These are phyloP conservation scores for Parietaria judaica DNA, from an alignment of 306 rosid genomes.

Conservation along the genomic window DNA sequence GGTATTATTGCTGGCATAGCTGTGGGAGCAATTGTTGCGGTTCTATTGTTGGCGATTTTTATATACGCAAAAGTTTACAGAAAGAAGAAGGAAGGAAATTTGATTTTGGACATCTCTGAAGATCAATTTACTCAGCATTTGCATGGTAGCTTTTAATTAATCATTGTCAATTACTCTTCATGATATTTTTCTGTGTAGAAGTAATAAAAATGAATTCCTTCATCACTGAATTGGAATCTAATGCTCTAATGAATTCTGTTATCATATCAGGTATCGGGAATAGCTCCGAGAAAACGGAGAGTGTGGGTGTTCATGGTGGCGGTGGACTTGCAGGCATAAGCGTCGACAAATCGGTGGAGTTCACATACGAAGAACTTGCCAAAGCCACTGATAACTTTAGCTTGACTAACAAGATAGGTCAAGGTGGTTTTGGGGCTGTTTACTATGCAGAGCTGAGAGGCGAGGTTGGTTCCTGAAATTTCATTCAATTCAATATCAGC, in stretches of 20 bases:
- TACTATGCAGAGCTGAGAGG: slow-evolving; percentile 86
- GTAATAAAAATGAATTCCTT: not conserved
- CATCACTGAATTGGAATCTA: not conserved
- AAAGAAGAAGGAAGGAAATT: slow-evolving; percentile 34
- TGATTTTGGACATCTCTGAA: slow-evolving; percentile 27
- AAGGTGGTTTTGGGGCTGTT: slow-evolving; percentile 88
- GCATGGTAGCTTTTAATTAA: slow-evolving; percentile 26
- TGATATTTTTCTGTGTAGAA: not conserved
- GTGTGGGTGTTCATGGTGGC: slow-evolving; percentile 24
- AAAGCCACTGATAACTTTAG: slow-evolving; percentile 68
- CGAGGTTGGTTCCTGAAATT: slow-evolving; percentile 45
- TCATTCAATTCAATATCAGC: slow-evolving; percentile 8
- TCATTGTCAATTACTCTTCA: slow-evolving; percentile 11
- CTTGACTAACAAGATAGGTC: slow-evolving; percentile 66
- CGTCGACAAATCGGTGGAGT: slow-evolving; percentile 61
- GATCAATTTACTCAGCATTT: slow-evolving; percentile 38
- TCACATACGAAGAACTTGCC: slow-evolving; percentile 71
- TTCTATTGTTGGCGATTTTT: slow-evolving; percentile 45
- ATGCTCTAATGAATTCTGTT: slow-evolving; percentile 2
- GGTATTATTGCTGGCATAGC: slow-evolving; percentile 68
- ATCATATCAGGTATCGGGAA: slow-evolving; percentile 30
- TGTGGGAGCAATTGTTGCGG: slow-evolving; percentile 45
- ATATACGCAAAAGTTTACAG: slow-evolving; percentile 40
- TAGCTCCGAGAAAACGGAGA: slow-evolving; percentile 33
- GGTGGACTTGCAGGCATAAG: slow-evolving; percentile 43